Conservation (phyloP, 805 yeast genomes). For the Candida hungchunana region DNA sequence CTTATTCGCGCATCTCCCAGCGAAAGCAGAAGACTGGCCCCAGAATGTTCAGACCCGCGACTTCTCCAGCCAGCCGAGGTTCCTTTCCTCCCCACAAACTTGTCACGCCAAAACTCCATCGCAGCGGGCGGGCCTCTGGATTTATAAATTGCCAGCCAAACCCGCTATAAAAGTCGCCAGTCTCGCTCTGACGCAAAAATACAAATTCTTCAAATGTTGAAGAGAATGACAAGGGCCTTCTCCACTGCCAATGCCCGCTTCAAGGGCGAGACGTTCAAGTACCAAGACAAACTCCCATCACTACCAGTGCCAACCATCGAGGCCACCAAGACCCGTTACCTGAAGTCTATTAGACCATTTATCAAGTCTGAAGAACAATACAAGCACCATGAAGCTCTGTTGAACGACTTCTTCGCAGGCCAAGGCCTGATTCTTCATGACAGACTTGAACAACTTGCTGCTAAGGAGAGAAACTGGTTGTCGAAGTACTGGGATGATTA, state of each 20-base stretch:
- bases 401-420: conserved; percentile 67
- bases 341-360: conserved; percentile 70
- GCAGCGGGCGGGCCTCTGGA: neutral
- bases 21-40: too few species aligned
- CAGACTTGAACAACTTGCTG: conserved; percentile 49
- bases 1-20: too few species aligned
- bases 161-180: neutral
- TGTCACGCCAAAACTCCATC: too few species aligned
- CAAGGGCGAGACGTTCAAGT: conserved; percentile 67
- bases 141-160: neutral
- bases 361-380: conserved; percentile 47
- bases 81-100: conserved; percentile 19
- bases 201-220: conserved; percentile 12
- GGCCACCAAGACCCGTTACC: conserved; percentile 64
- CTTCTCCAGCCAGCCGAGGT: conserved; percentile 7
- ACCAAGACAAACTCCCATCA: conserved; percentile 70
- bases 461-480: conserved; percentile 71
- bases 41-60: too few species aligned
- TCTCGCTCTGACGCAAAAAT: conserved; percentile 1
- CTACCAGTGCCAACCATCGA: conserved; percentile 84
- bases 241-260: conserved; percentile 20
- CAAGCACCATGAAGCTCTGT: conserved; percentile 48
- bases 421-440: conserved; percentile 65
- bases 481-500: conserved; percentile 91
- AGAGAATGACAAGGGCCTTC: conserved; percentile 26